phyloP scores from a whole-genome alignment of 345 rosid species.

The Arabis hirsuta region DNA sequence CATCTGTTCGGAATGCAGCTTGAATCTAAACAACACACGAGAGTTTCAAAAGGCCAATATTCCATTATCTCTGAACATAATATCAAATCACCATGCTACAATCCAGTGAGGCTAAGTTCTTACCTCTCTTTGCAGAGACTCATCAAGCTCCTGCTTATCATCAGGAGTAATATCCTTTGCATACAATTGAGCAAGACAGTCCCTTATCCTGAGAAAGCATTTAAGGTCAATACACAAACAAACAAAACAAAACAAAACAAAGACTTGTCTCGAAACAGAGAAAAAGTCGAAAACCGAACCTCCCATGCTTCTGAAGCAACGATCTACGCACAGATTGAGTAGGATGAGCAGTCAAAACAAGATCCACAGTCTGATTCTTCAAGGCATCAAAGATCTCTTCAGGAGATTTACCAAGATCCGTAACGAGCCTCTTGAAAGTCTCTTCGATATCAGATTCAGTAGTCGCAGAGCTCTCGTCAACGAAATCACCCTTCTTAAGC shows the following conservation, averaged over 20 bases:
- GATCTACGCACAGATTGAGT: slow-evolving; percentile 97
- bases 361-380: slow-evolving; percentile 96
- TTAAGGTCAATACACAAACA: background rate
- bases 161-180: slow-evolving; percentile 97
- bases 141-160: slow-evolving; percentile 98
- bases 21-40: slow-evolving; percentile 63
- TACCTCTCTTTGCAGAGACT: slow-evolving; percentile 96
- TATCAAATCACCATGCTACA: background rate
- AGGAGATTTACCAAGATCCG: slow-evolving; percentile 81
- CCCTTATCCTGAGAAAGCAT: slow-evolving; percentile 65
- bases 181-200: slow-evolving; percentile 85
- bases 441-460: slow-evolving; percentile 97
- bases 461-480: slow-evolving; percentile 79
- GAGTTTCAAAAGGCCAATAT: slow-evolving; percentile 2
- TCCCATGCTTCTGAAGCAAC: slow-evolving; percentile 95
- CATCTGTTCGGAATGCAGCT: slow-evolving; percentile 99
- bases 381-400: slow-evolving; percentile 88
- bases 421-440: slow-evolving; percentile 88
- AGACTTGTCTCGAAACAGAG: background rate
- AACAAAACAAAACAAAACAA: background rate
- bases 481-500: slow-evolving; percentile 86
- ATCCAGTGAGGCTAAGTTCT: slow-evolving; percentile 1
- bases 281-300: slow-evolving; percentile 52
- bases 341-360: slow-evolving; percentile 98
- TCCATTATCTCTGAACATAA: background rate